These are phyloP conservation scores for Daldinia eschscholtzii DNA, from an alignment of 2,329 filamentous ascomycete genomes.

Conservation along the genomic window DNA sequence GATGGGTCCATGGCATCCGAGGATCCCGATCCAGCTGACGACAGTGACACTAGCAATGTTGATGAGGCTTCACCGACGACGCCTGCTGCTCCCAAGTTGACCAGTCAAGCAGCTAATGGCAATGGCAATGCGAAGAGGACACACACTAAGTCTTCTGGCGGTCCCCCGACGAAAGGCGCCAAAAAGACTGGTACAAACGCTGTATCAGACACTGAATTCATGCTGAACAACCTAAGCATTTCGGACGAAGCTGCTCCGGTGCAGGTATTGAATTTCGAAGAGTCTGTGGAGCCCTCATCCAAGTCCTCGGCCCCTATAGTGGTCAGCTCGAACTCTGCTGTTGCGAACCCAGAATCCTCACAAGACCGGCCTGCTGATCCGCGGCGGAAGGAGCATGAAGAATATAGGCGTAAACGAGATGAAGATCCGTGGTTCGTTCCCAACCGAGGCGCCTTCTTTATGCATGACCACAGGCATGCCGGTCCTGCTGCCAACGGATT, in stretches of 20 bases:
- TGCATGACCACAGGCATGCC: slow-evolving; percentile 90
- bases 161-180: slow-evolving; percentile 49
- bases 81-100: slow-evolving; percentile 49
- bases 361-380: slow-evolving; percentile 74
- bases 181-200: slow-evolving; percentile 56
- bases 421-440: slow-evolving; percentile 94
- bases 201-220: slow-evolving; percentile 68
- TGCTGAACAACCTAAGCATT: slow-evolving; percentile 68
- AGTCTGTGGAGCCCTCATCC: slow-evolving; percentile 53
- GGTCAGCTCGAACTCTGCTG: slow-evolving; percentile 65
- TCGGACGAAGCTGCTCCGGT: slow-evolving; percentile 57
- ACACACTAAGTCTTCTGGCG: slow-evolving; percentile 47
- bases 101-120: slow-evolving; percentile 51
- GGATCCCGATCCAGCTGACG: slow-evolving; percentile 69
- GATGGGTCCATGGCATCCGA: slow-evolving; percentile 74
- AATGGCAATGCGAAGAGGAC: slow-evolving; percentile 52
- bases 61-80: slow-evolving; percentile 67
- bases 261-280: slow-evolving; percentile 63
- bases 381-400: slow-evolving; percentile 87
- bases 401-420: slow-evolving; percentile 88
- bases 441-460: slow-evolving; percentile 94
- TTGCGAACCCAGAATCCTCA: slow-evolving; percentile 57
- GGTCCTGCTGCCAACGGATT: slow-evolving; percentile 84
- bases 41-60: slow-evolving; percentile 74
- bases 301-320: slow-evolving; percentile 64